phyloP scores from a whole-genome alignment of 768 basidiomycete genomes.

The Saitozyma sp. region DNA sequence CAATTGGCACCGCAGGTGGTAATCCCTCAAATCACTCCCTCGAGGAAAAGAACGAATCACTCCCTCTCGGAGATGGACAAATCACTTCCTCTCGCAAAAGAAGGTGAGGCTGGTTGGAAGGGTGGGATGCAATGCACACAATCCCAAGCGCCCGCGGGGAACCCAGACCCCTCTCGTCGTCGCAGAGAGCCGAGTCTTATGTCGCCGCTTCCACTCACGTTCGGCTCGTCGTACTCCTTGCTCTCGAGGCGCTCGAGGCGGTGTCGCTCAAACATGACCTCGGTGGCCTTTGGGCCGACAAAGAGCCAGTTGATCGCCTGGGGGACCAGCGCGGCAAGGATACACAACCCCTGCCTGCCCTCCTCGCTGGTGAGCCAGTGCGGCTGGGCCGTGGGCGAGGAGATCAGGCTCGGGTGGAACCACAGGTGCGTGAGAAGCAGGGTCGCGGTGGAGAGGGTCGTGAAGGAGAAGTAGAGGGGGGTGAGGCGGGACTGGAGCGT shows the following conservation, averaged over 20 bases:
- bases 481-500: conserved; percentile 72
- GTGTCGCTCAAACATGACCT: conserved; percentile 74
- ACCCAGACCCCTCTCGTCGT: no score
- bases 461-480: conserved; percentile 70
- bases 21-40: no score
- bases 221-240: conserved; percentile 65
- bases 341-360: conserved; percentile 38
- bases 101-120: background rate
- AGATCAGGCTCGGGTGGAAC: conserved; percentile 62
- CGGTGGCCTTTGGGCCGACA: conserved; percentile 70
- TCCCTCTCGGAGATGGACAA: no score
- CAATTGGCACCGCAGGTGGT: no score
- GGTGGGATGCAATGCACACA: background rate
- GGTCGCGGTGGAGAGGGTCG: conserved; percentile 60
- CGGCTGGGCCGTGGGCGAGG: conserved; percentile 57
- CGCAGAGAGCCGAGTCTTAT: no score
- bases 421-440: conserved; percentile 61
- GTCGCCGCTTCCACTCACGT: conserved; percentile 56
- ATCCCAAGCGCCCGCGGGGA: no score
- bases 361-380: conserved; percentile 39
- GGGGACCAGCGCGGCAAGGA: conserved; percentile 33
- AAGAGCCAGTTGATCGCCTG: conserved; percentile 68
- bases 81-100: no score
- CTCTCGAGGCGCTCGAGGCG: conserved; percentile 73
- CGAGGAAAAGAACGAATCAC: no score